Conservation (phyloP, 768 basidiomycete species). For the Mycena rebaudengoi region DNA sequence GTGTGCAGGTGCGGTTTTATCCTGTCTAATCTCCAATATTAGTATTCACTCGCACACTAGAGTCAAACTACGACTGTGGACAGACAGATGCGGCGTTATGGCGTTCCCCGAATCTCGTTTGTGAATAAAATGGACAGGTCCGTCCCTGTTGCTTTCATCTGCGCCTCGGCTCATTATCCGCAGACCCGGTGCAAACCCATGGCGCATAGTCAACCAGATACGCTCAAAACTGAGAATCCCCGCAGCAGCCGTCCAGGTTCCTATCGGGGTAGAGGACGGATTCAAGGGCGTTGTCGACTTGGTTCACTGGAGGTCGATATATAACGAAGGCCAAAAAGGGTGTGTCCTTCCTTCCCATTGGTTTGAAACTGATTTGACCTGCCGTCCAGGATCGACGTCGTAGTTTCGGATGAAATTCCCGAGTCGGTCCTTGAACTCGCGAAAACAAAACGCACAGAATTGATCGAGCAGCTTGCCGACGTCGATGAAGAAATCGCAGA, state of each 20-base stretch:
- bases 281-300: conserved; percentile 94
- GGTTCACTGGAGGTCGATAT: conserved; percentile 92
- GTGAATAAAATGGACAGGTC: conserved; percentile 99
- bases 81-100: conserved; percentile 97
- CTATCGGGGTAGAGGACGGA: conserved; percentile 89
- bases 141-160: conserved; percentile 16
- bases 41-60: conserved; percentile 43
- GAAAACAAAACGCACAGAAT: conserved; percentile 84
- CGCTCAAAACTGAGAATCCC: conserved; percentile 90
- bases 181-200: conserved; percentile 97
- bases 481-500: conserved; percentile 97
- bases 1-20: conserved; percentile 80
- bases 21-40: not conserved
- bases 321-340: conserved; percentile 97
- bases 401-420: conserved; percentile 90
- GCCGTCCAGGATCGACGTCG: conserved; percentile 68
- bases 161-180: not conserved
- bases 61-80: conserved; percentile 99
- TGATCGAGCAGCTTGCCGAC: conserved; percentile 95
- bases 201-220: conserved; percentile 93
- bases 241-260: conserved; percentile 95
- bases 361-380: not conserved
- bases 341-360: conserved; percentile 47
- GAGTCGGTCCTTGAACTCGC: conserved; percentile 76
- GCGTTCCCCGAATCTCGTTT: conserved; percentile 94